Conservation (phyloP, 2,329 filamentous ascomycete genomes). For the Zymoseptoria pseudotritici region DNA sequence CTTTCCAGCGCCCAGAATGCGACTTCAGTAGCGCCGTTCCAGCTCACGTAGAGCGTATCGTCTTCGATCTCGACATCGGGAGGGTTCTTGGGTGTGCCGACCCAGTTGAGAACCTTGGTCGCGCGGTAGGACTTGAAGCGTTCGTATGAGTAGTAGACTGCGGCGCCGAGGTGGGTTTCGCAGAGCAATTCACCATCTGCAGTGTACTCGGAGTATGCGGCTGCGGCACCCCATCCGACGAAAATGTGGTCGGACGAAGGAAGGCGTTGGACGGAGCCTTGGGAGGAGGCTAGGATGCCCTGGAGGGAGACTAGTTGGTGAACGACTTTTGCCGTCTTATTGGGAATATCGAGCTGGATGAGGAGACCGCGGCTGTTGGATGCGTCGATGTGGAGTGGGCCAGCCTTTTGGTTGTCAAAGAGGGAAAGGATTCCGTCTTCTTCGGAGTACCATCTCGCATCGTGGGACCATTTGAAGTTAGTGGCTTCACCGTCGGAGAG, state of each 20-base stretch:
- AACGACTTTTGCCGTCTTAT: constrained; percentile 40
- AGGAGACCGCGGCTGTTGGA: constrained; percentile 35
- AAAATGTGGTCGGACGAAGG: constrained; percentile 40
- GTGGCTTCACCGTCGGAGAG: constrained; percentile 38
- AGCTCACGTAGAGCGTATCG: constrained; percentile 43
- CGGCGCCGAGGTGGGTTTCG: constrained; percentile 37
- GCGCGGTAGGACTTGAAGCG: constrained; percentile 33
- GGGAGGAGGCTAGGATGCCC: constrained; percentile 40
- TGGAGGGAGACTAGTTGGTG: constrained; percentile 38
- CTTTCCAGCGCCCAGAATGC: constrained; percentile 36
- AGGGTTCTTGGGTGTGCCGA: constrained; percentile 18
- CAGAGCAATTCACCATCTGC: constrained; percentile 35
- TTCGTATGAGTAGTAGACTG: constrained; percentile 22
- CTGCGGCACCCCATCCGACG: constrained; percentile 51
- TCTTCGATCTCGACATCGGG: constrained; percentile 18
- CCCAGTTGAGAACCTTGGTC: constrained; percentile 29
- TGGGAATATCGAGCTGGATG: constrained; percentile 29
- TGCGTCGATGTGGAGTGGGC: constrained; percentile 33
- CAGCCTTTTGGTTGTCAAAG: constrained; percentile 47
- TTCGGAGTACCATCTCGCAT: constrained; percentile 41
- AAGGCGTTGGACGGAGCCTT: constrained; percentile 47
- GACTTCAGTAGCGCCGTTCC: constrained; percentile 45
- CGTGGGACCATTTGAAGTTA: constrained; percentile 47
- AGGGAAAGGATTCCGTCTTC: constrained; percentile 25
- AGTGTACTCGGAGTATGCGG: constrained; percentile 43